Conservation (phyloP, 2,329 filamentous ascomycete genomes). For the Botryotinia calthae region DNA sequence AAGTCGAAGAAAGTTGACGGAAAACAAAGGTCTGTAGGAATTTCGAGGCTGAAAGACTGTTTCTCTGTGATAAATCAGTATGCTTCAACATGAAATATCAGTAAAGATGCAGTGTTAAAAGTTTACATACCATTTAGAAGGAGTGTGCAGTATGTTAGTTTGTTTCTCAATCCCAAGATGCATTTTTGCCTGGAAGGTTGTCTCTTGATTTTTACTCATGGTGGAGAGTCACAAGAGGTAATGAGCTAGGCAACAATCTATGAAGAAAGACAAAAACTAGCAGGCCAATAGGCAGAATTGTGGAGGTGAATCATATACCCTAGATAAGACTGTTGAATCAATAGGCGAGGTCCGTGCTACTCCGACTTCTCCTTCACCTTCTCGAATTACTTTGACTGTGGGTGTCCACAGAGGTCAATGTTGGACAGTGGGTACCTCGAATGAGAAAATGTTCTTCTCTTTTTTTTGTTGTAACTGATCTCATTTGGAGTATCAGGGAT, state of each 20-base stretch:
- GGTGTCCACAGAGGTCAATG: not conserved
- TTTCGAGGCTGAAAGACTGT: not conserved
- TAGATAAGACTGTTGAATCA: not conserved
- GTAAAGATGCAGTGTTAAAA: not conserved
- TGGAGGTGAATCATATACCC: not conserved
- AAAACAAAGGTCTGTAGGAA: too few species aligned
- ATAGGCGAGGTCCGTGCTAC: not conserved
- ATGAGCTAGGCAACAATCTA: not conserved
- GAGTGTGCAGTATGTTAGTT: not conserved
- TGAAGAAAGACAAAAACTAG: not conserved
- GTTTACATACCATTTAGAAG: not conserved
- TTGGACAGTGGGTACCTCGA: not conserved
- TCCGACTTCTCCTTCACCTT: slow-evolving; percentile 1
- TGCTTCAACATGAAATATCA: not conserved
- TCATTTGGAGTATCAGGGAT: not conserved
- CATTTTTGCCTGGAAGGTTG: not conserved
- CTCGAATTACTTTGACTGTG: not conserved
- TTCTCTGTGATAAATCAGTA: not conserved
- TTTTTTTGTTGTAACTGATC: not conserved
- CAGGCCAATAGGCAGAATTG: not conserved
- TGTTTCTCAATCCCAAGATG: not conserved
- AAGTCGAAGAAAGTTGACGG: not conserved
- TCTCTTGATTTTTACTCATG: not conserved
- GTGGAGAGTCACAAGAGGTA: not conserved
- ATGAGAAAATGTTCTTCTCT: not conserved